Evolutionary conservation across 1,139 yeast species (phyloP), one percentile per base, ranked within the genome.

Genomic region (Nakaseomyces bracarensis): DNA sequence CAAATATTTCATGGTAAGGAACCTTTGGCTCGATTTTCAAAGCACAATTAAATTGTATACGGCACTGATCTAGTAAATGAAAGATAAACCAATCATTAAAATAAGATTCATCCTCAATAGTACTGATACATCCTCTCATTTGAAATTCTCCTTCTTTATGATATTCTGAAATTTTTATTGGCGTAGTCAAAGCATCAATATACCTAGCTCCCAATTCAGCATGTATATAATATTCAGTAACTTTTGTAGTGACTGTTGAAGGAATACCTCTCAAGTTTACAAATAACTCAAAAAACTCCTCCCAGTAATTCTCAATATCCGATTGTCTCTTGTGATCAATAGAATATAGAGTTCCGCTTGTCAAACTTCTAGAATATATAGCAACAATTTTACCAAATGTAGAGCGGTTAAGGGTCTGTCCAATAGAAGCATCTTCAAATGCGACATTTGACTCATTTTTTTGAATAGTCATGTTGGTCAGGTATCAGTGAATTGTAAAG

Each of bases 61-160:
- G 57, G 3, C 65, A 46, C 36, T 64, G 64, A 36, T 57, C 57
- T 36, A 66, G 50, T 35, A 66, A 49, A 46, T 65, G 61, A 37
- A 49, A 55, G 13, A 62, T 47, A 43, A 67, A 64, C 69, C 69
- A 67, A 36, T 64, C 60, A 42, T 61, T 65, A 44, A 66, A 67
- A 1, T 49, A 43, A 33, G 46, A 53, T 23, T 53, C 58, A 30
- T 53, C 44, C 38, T 57, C 63, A 33, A 55, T 47, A 8, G 59
- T 54, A 11, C 63, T 52, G 18, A 65, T 50, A 26, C 63, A 53
- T 19, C 69, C 69, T 45, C 67, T 59, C 31, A 59, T 45, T 46
- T 63, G 67, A 3, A 36, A 27, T 45, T 63, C 67, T n/a, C 46
- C 51, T 2, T 47, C 43, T 16, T 48, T 47, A 11, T 47, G 43